phyloP scores from a whole-genome alignment of 805 yeast species.

The Candida palmyrensis region DNA sequence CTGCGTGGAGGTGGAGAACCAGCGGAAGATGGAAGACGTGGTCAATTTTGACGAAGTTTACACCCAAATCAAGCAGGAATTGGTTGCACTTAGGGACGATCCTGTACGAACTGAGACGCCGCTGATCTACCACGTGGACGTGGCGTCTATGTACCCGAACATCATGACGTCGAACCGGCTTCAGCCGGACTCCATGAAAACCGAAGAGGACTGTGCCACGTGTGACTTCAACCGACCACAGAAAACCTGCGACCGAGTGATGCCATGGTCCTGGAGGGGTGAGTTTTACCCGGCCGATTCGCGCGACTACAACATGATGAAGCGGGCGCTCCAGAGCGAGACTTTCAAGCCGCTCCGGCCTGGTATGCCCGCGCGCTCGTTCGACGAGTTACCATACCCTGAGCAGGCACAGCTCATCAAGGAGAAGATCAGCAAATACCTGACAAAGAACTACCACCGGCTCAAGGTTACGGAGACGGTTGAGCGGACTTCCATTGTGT shows the following conservation, averaged over 20 bases:
- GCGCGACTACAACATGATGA: constrained; percentile 88
- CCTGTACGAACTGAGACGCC: constrained; percentile 76
- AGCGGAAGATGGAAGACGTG: constrained; percentile 68
- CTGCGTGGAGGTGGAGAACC: constrained; percentile 77
- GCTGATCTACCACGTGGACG: constrained; percentile 93
- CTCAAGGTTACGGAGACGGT: constrained; percentile 77
- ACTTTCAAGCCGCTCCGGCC: constrained; percentile 60
- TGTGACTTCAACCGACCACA: constrained; percentile 97
- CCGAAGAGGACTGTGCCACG: constrained; percentile 92
- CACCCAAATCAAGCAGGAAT: constrained; percentile 46
- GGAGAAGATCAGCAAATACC: constrained; percentile 76
- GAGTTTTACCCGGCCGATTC: constrained; percentile 87
- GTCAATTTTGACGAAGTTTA: constrained; percentile 75
- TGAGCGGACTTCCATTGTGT: constrained; percentile 87
- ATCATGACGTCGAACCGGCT: constrained; percentile 96
- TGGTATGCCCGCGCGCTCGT: constrained; percentile 54
- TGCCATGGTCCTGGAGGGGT: constrained; percentile 99
- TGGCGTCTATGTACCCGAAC: constrained; percentile 98
- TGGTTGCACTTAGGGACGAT: constrained; percentile 54
- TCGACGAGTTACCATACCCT: constrained; percentile 68
- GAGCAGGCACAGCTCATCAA: constrained; percentile 77
- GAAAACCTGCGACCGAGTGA: constrained; percentile 82
- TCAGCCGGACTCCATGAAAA: constrained; percentile 96
- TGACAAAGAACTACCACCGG: constrained; percentile 79
- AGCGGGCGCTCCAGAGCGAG: constrained; percentile 76